A percentile compares a stretch with the other conserved stretches of the same genome.
These are phyloP conservation scores for thale cress (Arabidopsis thaliana) DNA, from an alignment of 345 rosid species.

Conservation along the genomic window DNA sequence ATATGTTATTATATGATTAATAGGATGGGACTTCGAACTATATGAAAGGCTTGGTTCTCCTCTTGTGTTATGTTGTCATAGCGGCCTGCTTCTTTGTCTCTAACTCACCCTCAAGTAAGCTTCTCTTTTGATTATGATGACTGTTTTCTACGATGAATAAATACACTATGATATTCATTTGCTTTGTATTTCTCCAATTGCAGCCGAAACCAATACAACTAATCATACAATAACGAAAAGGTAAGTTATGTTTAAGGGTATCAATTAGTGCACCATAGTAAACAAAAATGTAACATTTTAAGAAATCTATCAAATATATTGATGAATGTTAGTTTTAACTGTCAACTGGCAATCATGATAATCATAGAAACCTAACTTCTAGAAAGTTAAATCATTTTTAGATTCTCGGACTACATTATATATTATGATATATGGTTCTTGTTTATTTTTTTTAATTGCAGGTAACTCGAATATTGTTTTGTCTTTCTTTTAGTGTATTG, in stretches of 20 bases:
- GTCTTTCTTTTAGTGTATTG: not conserved
- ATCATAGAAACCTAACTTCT: not conserved
- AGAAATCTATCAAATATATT: not conserved
- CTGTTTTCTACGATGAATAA: not conserved
- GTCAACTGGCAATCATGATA: not conserved
- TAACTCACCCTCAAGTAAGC: conserved; percentile 61
- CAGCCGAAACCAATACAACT: conserved; percentile 34
- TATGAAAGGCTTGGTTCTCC: conserved; percentile 84
- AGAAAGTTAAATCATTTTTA: not conserved
- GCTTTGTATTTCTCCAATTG: conserved; percentile 7
- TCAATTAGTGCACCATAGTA: too few relatives aligned
- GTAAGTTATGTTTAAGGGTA: not conserved
- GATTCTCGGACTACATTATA: not conserved
- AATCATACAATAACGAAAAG: conserved; percentile 18
- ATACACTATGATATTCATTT: conserved; percentile 1
- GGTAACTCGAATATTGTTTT: conserved; percentile 25
- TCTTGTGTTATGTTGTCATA: conserved; percentile 76
- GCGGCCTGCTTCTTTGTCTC: conserved; percentile 78
- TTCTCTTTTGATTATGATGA: not conserved
- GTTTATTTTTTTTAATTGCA: conserved; percentile 12
- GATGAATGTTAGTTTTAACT: not conserved
- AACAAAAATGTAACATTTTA: not conserved
- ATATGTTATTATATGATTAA: not conserved
- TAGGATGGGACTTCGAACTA: conserved; percentile 96
- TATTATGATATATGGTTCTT: conserved; percentile 28